A percentile compares a stretch with the other conserved stretches of the same genome.
Conservation (phyloP, 2,329 filamentous ascomycete genomes). For the Colletotrichum somersetense region DNA sequence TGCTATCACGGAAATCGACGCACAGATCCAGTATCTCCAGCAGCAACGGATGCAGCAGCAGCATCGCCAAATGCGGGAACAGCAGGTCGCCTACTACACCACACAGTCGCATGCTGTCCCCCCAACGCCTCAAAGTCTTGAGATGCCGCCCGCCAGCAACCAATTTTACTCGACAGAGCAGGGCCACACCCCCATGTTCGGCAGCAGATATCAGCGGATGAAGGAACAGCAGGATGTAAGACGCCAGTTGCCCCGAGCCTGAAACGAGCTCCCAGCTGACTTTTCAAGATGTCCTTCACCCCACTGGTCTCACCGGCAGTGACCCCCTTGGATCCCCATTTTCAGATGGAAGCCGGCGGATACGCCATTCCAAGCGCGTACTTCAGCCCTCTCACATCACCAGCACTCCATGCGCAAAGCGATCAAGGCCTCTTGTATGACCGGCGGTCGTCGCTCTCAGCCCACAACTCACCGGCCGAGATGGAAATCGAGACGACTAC, state of each 20-base stretch:
- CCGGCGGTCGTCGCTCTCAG: constrained; percentile 57
- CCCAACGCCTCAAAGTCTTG: constrained; percentile 84
- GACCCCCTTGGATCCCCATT: constrained; percentile 81
- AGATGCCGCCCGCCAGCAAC: constrained; percentile 73
- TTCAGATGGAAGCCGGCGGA: constrained; percentile 67
- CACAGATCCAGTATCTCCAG: constrained; percentile 75
- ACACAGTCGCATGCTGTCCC: constrained; percentile 74
- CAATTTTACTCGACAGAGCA: constrained; percentile 72
- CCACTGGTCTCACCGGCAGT: constrained; percentile 88
- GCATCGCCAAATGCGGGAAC: constrained; percentile 69
- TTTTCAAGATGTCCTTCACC: constrained; percentile 77
- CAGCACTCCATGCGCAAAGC: constrained; percentile 80
- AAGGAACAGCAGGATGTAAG: constrained; percentile 78
- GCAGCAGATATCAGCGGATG: constrained; percentile 71
- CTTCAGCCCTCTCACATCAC: constrained; percentile 87
- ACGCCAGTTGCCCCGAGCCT: constrained; percentile 34
- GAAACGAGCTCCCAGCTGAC: constrained; percentile 46
- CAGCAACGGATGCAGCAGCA: constrained; percentile 73
- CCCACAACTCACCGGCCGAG: constrained; percentile 67
- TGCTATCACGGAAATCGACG: constrained; percentile 71
- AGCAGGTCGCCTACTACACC: constrained; percentile 59
- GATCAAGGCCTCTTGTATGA: constrained; percentile 63
- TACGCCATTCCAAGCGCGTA: constrained; percentile 78
- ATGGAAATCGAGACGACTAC: constrained; percentile 65
- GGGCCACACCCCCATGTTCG: constrained; percentile 71